Conservation (phyloP, 164 flowering plant genomes). For the Vitis cinerea region DNA sequence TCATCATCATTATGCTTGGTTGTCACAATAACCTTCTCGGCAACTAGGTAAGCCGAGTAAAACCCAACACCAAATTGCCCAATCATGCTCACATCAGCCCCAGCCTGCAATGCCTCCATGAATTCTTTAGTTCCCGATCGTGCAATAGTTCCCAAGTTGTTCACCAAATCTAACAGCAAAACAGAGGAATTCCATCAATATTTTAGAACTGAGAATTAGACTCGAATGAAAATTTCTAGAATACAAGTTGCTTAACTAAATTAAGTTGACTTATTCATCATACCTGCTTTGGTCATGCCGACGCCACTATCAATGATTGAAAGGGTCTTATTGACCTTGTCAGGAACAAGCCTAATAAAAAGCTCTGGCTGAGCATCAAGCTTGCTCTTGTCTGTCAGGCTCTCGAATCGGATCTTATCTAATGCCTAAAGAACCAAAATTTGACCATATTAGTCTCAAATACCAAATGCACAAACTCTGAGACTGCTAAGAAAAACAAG, state of each 20-base stretch:
- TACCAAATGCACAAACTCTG: too few relatives aligned
- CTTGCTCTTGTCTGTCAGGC: conserved; percentile 31
- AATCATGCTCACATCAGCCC: conserved; percentile 43
- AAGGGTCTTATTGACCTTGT: conserved; percentile 26
- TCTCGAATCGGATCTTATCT: conserved; percentile 31
- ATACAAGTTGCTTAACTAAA: too few relatives aligned
- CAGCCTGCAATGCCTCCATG: conserved; percentile 38
- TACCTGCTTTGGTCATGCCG: conserved; percentile 35
- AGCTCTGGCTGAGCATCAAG: conserved; percentile 32
- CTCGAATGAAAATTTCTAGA: too few relatives aligned
- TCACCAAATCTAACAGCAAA: conserved; percentile 24
- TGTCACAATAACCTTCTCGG: conserved; percentile 23
- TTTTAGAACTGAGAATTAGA: neutral
- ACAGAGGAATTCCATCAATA: too few relatives aligned
- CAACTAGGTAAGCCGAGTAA: conserved; percentile 30
- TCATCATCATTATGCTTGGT: conserved; percentile 28
- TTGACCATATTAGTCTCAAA: too few relatives aligned
- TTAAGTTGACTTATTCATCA: neutral
- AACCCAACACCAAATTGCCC: conserved; percentile 33
- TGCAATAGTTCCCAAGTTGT: conserved; percentile 32
- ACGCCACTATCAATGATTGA: conserved; percentile 30
- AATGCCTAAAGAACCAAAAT: conserved; percentile 16
- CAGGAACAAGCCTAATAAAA: conserved; percentile 29
- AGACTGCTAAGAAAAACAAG: too few relatives aligned
- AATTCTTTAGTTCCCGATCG: conserved; percentile 35